Base-by-base conservation (phyloP, 2,329 filamentous ascomycete species). In the Pseudogymnoascus sp. region DNA sequence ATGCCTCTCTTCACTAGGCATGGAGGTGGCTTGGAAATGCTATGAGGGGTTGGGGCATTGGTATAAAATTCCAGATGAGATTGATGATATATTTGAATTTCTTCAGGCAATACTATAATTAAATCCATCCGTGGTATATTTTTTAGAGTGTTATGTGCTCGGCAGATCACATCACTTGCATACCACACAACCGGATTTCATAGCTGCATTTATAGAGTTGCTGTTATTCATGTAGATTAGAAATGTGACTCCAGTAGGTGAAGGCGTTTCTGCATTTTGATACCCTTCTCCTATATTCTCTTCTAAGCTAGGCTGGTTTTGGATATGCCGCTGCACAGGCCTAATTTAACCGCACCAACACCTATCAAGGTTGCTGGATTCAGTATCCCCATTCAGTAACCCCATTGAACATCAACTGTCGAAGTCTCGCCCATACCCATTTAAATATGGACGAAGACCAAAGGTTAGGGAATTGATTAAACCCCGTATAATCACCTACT, bases 21-120 rank as follows among this genome's bases (percentile, higher is more conserved):
- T 76, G 44, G 21, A 72, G 0, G 75, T 79, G 4, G 62, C 70
- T 10, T 79, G 75, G 75, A 75, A 75, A 62, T 37, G 65, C 0
- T 83, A 82, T 68, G 73, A 67, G 0, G 70, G 75, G 34, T 21
- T 56, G n/a, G 79, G 78, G 0, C 79, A 82, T 64, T 81, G 80
- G 78, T 80, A 81, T 65, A 79, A 76, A 64, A 70, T 79, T 12
- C 78, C 78, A 0, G 77, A 81, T 50, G 77, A 80, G 66, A 76
- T 80, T 64, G 76, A 82, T 66, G 78, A 82, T 68, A 75, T 81
- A 59, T 66, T 75, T 6, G 53, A 67, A 0, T 79, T 78, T 61
- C 62, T 73, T 31, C 56, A 66, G 31, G 62, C 65, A 16, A 70
- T 16, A 56, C 31, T 34, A 56, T 18, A 46, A 18, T 34, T 34